Evolutionary conservation across 352 stramenopile genomes (phyloP).

Genomic region (Globisporangium okanoganense): DNA sequence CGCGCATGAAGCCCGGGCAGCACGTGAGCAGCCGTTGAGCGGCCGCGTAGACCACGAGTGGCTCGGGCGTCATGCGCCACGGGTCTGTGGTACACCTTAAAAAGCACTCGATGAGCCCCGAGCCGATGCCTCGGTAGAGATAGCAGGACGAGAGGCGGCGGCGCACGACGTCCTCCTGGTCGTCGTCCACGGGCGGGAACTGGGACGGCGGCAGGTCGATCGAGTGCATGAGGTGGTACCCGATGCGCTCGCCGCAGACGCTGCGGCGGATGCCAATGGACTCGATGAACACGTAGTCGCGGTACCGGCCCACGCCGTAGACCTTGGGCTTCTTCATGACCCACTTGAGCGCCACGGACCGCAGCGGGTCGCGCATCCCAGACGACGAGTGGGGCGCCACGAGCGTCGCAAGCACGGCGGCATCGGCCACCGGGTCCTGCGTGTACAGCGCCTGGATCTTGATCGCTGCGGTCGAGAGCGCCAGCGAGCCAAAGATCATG

Average conservation of each 20-base stretch:
- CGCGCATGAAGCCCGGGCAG: constrained; percentile 18
- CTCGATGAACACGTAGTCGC: constrained; percentile 23
- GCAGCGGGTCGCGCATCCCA: constrained; percentile 13
- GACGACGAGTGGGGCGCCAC: constrained; percentile 8
- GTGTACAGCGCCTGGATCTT: constrained; percentile 23
- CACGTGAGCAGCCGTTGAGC: constrained; percentile 15
- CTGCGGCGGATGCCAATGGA: constrained; percentile 20
- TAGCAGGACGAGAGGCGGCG: constrained; percentile 16
- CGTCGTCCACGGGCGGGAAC: constrained; percentile 9
- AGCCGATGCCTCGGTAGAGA: constrained; percentile 17
- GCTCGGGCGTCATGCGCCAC: constrained; percentile 4
- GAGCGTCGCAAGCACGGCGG: constrained; percentile 16
- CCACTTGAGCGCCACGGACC: constrained; percentile 22
- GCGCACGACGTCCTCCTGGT: constrained; percentile 14
- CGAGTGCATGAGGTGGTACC: constrained; percentile 32
- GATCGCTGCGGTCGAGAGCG: constrained; percentile 15
- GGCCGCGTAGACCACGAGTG: constrained; percentile 11
- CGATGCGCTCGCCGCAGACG: constrained; percentile 21
- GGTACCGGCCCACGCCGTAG: constrained; percentile 17
- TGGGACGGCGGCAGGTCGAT: constrained; percentile 22
- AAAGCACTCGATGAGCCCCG: constrained; percentile 20
- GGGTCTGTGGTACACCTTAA: constrained; percentile 13
- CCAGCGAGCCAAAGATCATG: constrained; percentile 19
- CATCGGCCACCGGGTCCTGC: constrained; percentile 21
- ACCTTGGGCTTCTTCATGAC: constrained; percentile 19